Percentiles rank a stretch among this genome's conserved stretches.
phyloP scores from a whole-genome alignment of 257 asterid species.

The Petunia axillaris region DNA sequence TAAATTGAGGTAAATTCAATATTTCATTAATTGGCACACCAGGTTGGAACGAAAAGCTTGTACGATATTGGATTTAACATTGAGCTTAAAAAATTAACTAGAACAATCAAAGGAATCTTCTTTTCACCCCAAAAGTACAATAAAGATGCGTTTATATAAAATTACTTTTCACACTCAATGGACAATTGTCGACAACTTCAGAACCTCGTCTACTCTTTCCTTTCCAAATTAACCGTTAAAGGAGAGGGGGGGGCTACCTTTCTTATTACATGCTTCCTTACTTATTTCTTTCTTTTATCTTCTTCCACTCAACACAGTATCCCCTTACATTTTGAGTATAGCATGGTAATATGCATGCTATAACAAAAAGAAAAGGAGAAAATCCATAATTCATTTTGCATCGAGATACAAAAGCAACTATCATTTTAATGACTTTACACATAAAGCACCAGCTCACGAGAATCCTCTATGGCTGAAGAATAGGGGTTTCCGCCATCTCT shows the following conservation, averaged over 20 bases:
- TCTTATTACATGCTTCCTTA: background rate
- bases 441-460: background rate
- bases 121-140: background rate
- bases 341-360: background rate
- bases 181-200: background rate
- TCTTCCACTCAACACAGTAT: background rate
- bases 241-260: background rate
- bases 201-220: conserved; percentile 1
- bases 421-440: background rate
- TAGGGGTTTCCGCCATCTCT: background rate
- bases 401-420: background rate
- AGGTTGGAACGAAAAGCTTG: conserved; percentile 6
- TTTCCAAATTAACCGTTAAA: background rate
- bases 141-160: background rate
- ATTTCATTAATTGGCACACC: conserved; percentile 3
- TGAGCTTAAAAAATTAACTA: conserved; percentile 5
- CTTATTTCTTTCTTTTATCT: background rate
- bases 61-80: background rate
- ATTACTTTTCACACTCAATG: conserved; percentile 17
- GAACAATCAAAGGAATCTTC: background rate
- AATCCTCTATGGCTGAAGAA: background rate
- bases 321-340: background rate
- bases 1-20: background rate
- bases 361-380: background rate
- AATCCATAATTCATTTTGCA: background rate